A percentile compares a stretch with the other conserved stretches of the same genome.
Evolutionary conservation across 2,329 filamentous ascomycete species (phyloP).

Genomic region (Diaporthe australafricana): DNA sequence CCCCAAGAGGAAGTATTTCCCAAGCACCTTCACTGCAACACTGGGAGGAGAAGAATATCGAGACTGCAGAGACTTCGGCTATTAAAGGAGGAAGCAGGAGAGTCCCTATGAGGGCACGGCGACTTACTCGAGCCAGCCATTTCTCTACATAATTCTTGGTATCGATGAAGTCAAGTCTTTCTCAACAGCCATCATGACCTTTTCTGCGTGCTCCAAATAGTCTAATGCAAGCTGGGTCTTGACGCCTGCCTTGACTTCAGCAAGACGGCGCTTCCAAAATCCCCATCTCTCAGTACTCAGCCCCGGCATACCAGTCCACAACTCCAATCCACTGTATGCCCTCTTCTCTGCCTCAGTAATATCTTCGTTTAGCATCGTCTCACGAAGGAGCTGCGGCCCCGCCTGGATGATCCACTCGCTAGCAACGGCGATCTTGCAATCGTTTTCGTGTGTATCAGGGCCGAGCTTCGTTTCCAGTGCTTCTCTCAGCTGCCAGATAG

Average conservation of each 20-base stretch:
- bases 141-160: background rate
- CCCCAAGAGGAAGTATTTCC: no score
- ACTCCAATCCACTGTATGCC: background rate
- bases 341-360: background rate
- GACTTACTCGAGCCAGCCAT: background rate
- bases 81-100: no score
- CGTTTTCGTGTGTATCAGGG: background rate
- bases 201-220: background rate
- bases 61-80: no score
- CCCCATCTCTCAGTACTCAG: slow-evolving; percentile 8
- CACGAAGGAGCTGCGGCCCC: background rate
- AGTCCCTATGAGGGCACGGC: no score
- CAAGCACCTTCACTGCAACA: no score
- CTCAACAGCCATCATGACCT: background rate
- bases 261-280: slow-evolving; percentile 1
- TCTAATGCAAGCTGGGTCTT: background rate
- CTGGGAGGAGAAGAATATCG: no score
- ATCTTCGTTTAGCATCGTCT: background rate
- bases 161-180: background rate
- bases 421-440: background rate
- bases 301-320: background rate
- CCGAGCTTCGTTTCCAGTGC: background rate
- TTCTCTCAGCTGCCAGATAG: slow-evolving; percentile 11
- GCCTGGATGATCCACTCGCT: slow-evolving; percentile 9
- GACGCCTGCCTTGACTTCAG: background rate